Evolutionary conservation across 495 filamentous ascomycete genomes (phyloP).

Genomic region (Hypoxylon rickii): DNA sequence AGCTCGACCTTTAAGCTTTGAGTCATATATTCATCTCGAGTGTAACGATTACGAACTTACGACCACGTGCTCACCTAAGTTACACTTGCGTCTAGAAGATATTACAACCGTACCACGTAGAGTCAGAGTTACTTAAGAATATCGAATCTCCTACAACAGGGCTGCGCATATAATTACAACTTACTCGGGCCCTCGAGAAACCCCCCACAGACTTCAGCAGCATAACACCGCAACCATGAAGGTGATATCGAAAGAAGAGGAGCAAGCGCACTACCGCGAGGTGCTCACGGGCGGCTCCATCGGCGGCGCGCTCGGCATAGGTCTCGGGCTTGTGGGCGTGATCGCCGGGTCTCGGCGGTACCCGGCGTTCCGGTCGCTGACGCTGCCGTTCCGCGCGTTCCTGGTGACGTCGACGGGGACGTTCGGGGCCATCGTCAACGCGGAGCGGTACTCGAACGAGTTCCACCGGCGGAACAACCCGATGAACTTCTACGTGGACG

Average conservation of each 20-base stretch:
- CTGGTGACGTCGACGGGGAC: constrained; percentile 81
- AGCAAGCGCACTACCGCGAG: constrained; percentile 62
- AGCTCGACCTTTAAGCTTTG: background rate
- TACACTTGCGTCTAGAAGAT: too few species aligned
- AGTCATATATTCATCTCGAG: too few species aligned
- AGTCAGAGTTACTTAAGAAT: background rate
- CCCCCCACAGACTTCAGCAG: too few species aligned
- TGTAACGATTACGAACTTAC: too few species aligned
- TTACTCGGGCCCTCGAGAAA: background rate
- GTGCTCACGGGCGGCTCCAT: constrained; percentile 79
- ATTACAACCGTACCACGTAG: too few species aligned
- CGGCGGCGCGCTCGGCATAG: constrained; percentile 69
- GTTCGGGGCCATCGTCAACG: constrained; percentile 82
- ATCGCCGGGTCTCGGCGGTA: constrained; percentile 64
- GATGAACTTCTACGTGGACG: constrained; percentile 67
- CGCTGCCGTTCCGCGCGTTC: constrained; percentile 87
- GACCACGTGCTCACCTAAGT: too few species aligned
- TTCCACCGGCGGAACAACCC: constrained; percentile 75
- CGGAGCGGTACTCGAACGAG: constrained; percentile 75
- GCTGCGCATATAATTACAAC: too few species aligned
- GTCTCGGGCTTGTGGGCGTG: constrained; percentile 67
- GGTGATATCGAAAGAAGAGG: constrained; percentile 92
- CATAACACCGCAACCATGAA: constrained; percentile 68
- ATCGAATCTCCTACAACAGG: background rate
- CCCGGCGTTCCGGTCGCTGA: constrained; percentile 75